Conservation (phyloP, 495 filamentous ascomycete species). For the Parmelia sp. region DNA sequence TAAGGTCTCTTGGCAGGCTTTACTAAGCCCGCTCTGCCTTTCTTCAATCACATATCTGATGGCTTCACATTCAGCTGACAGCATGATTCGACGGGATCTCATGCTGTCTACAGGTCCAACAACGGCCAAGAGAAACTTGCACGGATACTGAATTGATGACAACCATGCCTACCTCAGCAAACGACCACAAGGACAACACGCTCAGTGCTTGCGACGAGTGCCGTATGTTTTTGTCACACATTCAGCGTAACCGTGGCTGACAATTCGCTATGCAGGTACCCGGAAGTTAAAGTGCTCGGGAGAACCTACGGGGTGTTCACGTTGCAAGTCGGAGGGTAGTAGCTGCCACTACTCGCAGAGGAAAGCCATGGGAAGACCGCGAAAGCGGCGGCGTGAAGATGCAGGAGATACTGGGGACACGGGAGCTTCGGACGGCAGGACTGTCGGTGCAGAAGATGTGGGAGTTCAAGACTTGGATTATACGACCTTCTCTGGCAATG, state of each 20-base stretch:
- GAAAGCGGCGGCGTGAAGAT: slow-evolving; percentile 43
- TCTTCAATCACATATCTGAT: no score
- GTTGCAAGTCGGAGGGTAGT: slow-evolving; percentile 49
- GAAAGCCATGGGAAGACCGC: slow-evolving; percentile 57
- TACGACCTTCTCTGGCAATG: neutral
- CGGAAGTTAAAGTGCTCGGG: slow-evolving; percentile 59
- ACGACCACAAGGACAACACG: slow-evolving; percentile 27
- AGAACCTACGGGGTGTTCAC: slow-evolving; percentile 47
- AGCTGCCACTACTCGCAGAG: slow-evolving; percentile 53
- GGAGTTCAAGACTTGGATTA: neutral
- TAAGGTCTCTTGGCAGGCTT: no score
- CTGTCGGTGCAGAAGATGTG: neutral
- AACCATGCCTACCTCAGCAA: neutral
- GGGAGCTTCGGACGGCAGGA: no score
- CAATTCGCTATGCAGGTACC: slow-evolving; percentile 36
- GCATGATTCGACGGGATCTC: no score
- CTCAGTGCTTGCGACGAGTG: slow-evolving; percentile 59
- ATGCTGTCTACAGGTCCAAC: no score
- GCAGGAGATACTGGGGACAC: neutral
- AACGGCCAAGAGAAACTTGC: no score
- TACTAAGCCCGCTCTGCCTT: no score
- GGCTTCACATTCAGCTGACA: no score
- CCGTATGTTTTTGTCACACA: slow-evolving; percentile 39
- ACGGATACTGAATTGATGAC: neutral
- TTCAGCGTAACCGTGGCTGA: neutral